Percentiles rank a stretch among this genome's conserved stretches.
phyloP scores from a whole-genome alignment of 129 eudicot species.

The carrot (Daucus carota) region DH1_v3.0 NC_030381.2:32840001-32840500 shows the following conservation, averaged over 20 bases:
- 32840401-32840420: background rate
- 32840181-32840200: background rate
- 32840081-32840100: background rate
- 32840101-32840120: background rate
- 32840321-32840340: background rate
- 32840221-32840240: background rate
- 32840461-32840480: background rate
- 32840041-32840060: slow-evolving; percentile 48
- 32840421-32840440: background rate
- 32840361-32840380: background rate
- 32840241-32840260: background rate
- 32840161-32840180: background rate
- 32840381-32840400: background rate
- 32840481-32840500: slow-evolving; percentile 42
- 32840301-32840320: background rate
- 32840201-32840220: background rate
- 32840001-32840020: slow-evolving; percentile 55
- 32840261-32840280: background rate
- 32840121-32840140: background rate
- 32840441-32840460: background rate
- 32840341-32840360: background rate
- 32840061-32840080: slow-evolving; percentile 45
- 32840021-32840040: slow-evolving; percentile 71
- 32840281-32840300: background rate
- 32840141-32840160: background rate